Percentiles rank a stretch among this genome's conserved stretches.
Evolutionary conservation across 2,329 filamentous ascomycete species (phyloP).

Genomic region (Chaetomium globosum): DNA sequence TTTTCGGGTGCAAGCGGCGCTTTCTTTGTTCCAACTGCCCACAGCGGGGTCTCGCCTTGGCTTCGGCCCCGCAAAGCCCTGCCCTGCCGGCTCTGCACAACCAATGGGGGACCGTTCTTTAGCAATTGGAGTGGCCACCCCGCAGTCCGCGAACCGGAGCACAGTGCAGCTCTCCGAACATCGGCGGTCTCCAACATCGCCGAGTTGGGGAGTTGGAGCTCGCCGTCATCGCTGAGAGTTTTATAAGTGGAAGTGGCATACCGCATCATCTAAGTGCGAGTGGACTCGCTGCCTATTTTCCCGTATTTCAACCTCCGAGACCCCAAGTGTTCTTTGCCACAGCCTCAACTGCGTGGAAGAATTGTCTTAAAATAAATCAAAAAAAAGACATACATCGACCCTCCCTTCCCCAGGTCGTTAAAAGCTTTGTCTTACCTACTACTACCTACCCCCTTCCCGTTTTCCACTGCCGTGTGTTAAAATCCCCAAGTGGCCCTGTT

Average conservation of each 20-base stretch:
- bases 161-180: conserved; percentile 39
- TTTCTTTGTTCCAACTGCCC: conserved; percentile 12
- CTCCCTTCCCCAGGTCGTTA: neutral
- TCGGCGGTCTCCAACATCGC: conserved; percentile 37
- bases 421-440: neutral
- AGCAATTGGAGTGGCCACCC: conserved; percentile 42
- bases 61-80: conserved; percentile 14
- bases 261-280: conserved; percentile 8
- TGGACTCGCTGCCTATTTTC: conserved; percentile 9
- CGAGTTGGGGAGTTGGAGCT: conserved; percentile 22
- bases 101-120: conserved; percentile 41
- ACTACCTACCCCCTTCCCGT: neutral
- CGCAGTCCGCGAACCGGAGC: conserved; percentile 45
- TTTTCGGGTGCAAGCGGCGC: conserved; percentile 18
- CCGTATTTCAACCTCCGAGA: neutral
- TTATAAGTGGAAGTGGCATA: conserved; percentile 25
- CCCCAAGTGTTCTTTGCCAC: conserved; percentile 14
- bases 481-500: neutral
- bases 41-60: conserved; percentile 21
- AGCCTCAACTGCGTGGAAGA: conserved; percentile 5
- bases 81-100: conserved; percentile 9
- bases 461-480: neutral
- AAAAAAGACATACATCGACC: neutral
- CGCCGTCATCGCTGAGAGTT: neutral
- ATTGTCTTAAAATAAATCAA: neutral